Conservation (phyloP, 163 green algal genomes). For the Chlorella variabilis region DNA sequence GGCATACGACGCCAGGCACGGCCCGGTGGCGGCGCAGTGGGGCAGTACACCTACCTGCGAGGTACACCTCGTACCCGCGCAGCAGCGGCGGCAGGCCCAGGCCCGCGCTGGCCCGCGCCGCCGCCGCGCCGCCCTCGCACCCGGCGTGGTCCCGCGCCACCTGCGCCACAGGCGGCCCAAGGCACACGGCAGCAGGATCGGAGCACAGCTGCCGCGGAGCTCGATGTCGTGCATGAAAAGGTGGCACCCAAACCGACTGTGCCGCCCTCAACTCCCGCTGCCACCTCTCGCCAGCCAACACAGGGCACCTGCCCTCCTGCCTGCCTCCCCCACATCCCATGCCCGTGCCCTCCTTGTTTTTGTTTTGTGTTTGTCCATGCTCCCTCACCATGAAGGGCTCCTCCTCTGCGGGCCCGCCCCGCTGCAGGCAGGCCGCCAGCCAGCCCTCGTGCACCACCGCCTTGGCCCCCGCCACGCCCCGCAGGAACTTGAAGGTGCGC, state of each 20-base stretch:
- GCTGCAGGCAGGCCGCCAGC: slow-evolving; percentile 31
- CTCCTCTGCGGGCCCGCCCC: not conserved
- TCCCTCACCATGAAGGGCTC: slow-evolving; percentile 2
- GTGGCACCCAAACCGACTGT: no score
- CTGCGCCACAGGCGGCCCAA: not conserved
- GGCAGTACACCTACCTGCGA: slow-evolving; percentile 22
- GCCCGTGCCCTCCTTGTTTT: no score
- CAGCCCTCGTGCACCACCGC: slow-evolving; percentile 35
- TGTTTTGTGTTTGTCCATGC: no score
- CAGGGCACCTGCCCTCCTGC: no score
- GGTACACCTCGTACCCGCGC: slow-evolving; percentile 28
- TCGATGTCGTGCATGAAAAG: no score
- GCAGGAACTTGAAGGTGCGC: slow-evolving; percentile 47
- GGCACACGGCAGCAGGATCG: no score
- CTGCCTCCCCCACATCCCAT: no score
- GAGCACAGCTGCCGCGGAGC: no score
- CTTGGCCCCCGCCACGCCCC: slow-evolving; percentile 20
- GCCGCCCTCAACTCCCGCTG: no score
- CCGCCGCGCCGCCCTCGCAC: slow-evolving; percentile 1
- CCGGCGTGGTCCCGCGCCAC: slow-evolving; percentile 9
- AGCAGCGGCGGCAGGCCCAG: slow-evolving; percentile 33
- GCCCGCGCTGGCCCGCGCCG: not conserved
- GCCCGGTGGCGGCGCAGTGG: not conserved
- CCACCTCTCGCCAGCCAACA: no score
- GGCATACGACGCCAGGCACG: not conserved